Evolutionary conservation across 805 yeast species (phyloP), one percentile per base, ranked within the genome.

Genomic region (Zygoascus tannicola): DNA sequence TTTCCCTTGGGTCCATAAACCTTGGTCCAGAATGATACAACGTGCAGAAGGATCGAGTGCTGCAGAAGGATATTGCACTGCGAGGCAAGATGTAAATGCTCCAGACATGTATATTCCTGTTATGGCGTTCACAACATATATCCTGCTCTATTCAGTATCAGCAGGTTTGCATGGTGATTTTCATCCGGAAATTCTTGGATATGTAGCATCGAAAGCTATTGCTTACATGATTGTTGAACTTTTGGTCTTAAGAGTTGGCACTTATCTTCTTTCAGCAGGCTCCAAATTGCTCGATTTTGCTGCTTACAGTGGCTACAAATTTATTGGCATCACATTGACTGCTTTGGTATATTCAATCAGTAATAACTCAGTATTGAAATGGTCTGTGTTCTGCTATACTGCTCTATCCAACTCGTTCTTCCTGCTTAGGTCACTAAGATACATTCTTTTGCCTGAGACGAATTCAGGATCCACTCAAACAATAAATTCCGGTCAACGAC

Each of bases 61-160:
- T 18, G 54, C 64, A 18, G 66, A 63, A 28, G 73, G 68, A 18
- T 85, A 71, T 61, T 80, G 85, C 2, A 78, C 85, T 8, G 96
- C 99, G 14, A 65, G 74, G 38, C 85, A 83, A 49, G 98, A 92
- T 60, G 71, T 81, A 46, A 92, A 94, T 57, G 94, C 97, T 0
- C 98, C 98, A 2, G 99, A 92, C 61, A 73, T 92, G 68, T 92
- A 92, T 63, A 85, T 92, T 44, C 99, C 99, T 16, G 64, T 85
- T 49, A 92, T 94, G 97, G 85, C 96, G 1, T 75, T 83, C 55
- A 76, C 86, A 40, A 86, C 97, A 0, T 88, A 88, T 57, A 80
- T 90, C 41, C 67, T 92, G 48, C 71, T 85, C 32, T 79, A 90
- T 75, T 90, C 95, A 2, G 73, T 83, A 19, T 73, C 83, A 50